A percentile compares a stretch with the other conserved stretches of the same genome.
phyloP scores from a whole-genome alignment of 108 stramenopile genomes.

The Nitzschia putrida region DNA sequence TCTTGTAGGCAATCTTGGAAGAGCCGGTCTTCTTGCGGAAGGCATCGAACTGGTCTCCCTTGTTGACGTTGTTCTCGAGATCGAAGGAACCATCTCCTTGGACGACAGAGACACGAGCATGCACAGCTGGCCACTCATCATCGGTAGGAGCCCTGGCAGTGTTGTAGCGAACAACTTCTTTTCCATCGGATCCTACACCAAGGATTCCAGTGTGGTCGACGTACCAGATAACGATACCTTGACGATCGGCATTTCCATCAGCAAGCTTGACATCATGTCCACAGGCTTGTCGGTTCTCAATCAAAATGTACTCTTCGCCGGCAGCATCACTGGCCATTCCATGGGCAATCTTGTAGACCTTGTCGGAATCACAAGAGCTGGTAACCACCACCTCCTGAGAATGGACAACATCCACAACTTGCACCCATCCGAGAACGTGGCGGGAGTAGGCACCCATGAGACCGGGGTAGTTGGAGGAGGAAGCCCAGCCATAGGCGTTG shows the following conservation, averaged over 20 bases:
- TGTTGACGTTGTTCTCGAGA: conserved; percentile 55
- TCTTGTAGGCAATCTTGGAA: conserved; percentile 11
- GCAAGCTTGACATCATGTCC: conserved; percentile 50
- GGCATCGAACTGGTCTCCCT: conserved; percentile 53
- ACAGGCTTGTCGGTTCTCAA: conserved; percentile 63
- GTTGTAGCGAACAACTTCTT: conserved; percentile 5
- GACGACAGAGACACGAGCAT: conserved; percentile 60
- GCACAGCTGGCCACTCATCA: conserved; percentile 53
- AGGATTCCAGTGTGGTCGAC: conserved; percentile 49
- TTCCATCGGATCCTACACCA: conserved; percentile 10
- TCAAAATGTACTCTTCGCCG: conserved; percentile 62
- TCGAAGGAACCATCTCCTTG: conserved; percentile 66
- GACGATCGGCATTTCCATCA: conserved; percentile 22
- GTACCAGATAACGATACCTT: conserved; percentile 68
- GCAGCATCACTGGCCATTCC: conserved; percentile 32
- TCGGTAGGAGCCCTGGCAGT: conserved; percentile 42
- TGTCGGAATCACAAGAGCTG: conserved; percentile 28
- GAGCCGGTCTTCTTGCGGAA: conserved; percentile 22
- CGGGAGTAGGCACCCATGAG: conserved; percentile 56
- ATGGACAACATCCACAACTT: conserved; percentile 34
- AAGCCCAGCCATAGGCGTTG: conserved; percentile 32
- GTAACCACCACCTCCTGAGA: conserved; percentile 42
- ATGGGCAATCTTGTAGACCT: conserved; percentile 51
- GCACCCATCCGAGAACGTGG: conserved; percentile 52
- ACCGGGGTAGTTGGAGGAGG: conserved; percentile 40